phyloP scores from a whole-genome alignment of 2,329 filamentous ascomycete genomes.

The Phaeosphaeriaceae sp. region DNA sequence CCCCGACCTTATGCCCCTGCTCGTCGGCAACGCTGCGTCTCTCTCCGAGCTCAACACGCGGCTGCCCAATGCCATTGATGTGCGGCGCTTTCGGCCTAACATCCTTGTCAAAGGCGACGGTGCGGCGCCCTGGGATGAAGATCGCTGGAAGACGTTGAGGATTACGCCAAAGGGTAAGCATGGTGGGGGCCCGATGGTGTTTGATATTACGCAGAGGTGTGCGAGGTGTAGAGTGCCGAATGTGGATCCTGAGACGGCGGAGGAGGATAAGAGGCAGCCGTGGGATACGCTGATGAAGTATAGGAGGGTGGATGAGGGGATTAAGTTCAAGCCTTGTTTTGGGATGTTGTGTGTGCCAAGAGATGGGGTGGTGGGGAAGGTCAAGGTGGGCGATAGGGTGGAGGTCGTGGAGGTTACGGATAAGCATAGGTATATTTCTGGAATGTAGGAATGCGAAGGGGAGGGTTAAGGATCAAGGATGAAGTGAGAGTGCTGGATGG shows the following conservation, averaged over 20 bases:
- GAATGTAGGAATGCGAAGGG: too few relatives aligned
- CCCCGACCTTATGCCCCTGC: conserved; percentile 65
- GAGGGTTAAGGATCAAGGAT: conserved; percentile 13
- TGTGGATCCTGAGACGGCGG: conserved; percentile 68
- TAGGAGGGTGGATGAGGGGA: conserved; percentile 64
- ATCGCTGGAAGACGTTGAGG: conserved; percentile 67
- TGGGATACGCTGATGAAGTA: conserved; percentile 70
- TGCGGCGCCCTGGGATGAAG: conserved; percentile 65
- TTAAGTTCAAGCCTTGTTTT: conserved; percentile 71
- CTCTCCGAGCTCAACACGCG: conserved; percentile 65
- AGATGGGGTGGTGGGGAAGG: conserved; percentile 56
- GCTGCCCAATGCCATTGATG: conserved; percentile 64
- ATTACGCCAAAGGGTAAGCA: conserved; percentile 37
- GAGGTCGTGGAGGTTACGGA: conserved; percentile 65
- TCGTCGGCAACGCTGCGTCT: conserved; percentile 63
- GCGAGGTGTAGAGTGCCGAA: conserved; percentile 69
- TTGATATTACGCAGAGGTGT: conserved; percentile 67
- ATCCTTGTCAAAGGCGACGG: conserved; percentile 62
- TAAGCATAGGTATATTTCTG: conserved; percentile 61
- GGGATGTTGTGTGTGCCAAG: conserved; percentile 70
- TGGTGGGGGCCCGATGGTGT: conserved; percentile 42
- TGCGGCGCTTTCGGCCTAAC: conserved; percentile 66
- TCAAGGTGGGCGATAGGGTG: conserved; percentile 66
- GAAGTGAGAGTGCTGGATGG: background rate
- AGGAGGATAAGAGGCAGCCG: conserved; percentile 65